Percentiles rank a stretch among this genome's conserved stretches.
These are phyloP conservation scores for Yamadazyma laniorum DNA, from an alignment of 805 yeast species.

Conservation along the genomic window DNA sequence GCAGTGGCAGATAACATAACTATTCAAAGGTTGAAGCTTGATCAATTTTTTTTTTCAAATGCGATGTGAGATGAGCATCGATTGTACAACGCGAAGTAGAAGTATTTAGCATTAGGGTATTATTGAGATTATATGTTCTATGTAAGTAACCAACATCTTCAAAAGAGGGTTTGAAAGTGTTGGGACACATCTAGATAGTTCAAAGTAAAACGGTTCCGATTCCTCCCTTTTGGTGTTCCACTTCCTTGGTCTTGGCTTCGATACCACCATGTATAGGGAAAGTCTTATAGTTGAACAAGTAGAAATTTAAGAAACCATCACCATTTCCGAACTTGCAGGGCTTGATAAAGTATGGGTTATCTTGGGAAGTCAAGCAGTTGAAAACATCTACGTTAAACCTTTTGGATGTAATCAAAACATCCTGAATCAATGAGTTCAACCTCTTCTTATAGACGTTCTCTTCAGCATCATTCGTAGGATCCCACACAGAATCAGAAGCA, in stretches of 20 bases:
- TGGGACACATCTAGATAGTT: no score
- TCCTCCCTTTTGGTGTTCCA: slow-evolving; percentile 63
- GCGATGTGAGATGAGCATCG: slow-evolving; percentile 10
- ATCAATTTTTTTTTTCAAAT: slow-evolving; percentile 21
- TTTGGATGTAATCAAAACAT: slow-evolving; percentile 76
- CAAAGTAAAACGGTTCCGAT: slow-evolving; percentile 83
- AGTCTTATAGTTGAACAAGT: slow-evolving; percentile 86
- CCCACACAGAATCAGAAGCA: slow-evolving; percentile 64
- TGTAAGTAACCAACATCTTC: no score
- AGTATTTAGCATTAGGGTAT: neutral
- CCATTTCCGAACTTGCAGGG: slow-evolving; percentile 89
- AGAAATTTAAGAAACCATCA: slow-evolving; percentile 88
- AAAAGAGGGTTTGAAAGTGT: no score
- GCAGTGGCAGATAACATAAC: slow-evolving; percentile 84
- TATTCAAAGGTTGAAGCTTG: slow-evolving; percentile 19
- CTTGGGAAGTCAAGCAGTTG: slow-evolving; percentile 90
- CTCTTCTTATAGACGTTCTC: slow-evolving; percentile 53
- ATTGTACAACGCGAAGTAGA: no score
- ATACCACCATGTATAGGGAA: slow-evolving; percentile 82
- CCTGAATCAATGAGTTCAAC: slow-evolving; percentile 59
- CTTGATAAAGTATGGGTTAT: slow-evolving; percentile 78
- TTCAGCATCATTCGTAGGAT: slow-evolving; percentile 22
- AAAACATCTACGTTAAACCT: slow-evolving; percentile 77
- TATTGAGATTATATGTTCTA: no score
- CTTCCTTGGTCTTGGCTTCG: slow-evolving; percentile 50